Evolutionary conservation across 2,329 filamentous ascomycete species (phyloP), one percentile per base, ranked within the genome.

Genomic region (Fonsecaea erecta): DNA sequence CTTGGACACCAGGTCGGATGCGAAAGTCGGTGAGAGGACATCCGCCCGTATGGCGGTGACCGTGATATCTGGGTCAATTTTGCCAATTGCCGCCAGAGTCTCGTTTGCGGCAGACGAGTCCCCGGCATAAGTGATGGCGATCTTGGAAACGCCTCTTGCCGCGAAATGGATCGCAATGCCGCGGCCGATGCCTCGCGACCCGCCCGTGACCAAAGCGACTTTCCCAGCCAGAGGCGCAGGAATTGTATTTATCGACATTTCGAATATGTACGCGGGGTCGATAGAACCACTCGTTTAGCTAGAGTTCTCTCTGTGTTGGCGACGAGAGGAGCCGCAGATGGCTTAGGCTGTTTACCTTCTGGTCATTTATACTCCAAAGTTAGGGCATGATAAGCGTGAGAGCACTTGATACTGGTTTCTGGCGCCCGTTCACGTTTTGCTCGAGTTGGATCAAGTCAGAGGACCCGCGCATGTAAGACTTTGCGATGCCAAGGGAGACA

Each of bases 161-260:
- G 95, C 80, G 75, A 90, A 95, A 72, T 88, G 89, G 58, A 96
- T 84, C 48, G 89, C 88, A 69, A 96, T 95, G 72, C 92, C 92
- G 69, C 90, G 86, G 58, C 93, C 93, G 72, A 96, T 96, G 61
- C 92, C 92, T 1, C 91, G 95, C 2, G 89, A 89, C 63, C 90
- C 92, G 69, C 92, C 92, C 0, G 92, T 96, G 73, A 96, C 92
- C 74, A 92, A 89, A 77, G 91, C 91, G 9, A 88, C 89, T 78
- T 95, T 96, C 76, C 86, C 86, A 30, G 28, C 34, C 26, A 64
- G 51, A 6, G 62, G 62, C 11, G 62, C 62, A 24, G 62, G 46
- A 14, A 64, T 56, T 12, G 56, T 64, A 32, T 24, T 21, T 8
- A 35, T 60, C 11, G 62, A 26, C 62, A 64, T 64, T 11, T 46